These are phyloP conservation scores for Apiosordaria backusii DNA, from an alignment of 495 filamentous ascomycete genomes.

Conservation along the genomic window DNA sequence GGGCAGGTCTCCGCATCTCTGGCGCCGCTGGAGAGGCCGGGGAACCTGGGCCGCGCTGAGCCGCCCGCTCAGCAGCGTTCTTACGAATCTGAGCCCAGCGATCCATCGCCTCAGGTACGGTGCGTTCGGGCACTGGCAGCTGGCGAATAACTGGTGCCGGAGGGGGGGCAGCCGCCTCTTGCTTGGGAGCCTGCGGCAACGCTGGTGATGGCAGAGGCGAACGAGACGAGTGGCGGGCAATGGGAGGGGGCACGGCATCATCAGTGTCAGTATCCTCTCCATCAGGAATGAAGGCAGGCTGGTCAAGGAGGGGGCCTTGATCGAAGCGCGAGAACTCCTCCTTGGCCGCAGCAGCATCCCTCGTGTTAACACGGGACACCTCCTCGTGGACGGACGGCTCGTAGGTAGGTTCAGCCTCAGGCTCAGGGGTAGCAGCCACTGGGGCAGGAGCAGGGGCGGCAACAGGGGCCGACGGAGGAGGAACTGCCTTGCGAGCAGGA, in stretches of 20 bases:
- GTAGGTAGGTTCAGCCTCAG: slow-evolving; percentile 37
- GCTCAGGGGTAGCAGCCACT: slow-evolving; percentile 17
- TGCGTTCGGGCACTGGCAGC: slow-evolving; percentile 1
- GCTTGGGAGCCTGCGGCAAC: slow-evolving; percentile 16
- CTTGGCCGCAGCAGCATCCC: slow-evolving; percentile 62
- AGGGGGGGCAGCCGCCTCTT: slow-evolving; percentile 23
- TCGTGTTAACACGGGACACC: slow-evolving; percentile 58
- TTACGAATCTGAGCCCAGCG: slow-evolving; percentile 94
- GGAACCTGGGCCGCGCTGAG: slow-evolving; percentile 52
- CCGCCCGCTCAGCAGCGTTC: slow-evolving; percentile 81
- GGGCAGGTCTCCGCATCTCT: slow-evolving; percentile 21
- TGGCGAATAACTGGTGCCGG: slow-evolving; percentile 17
- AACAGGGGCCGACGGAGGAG: slow-evolving; percentile 9
- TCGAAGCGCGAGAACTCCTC: slow-evolving; percentile 80
- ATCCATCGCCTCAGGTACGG: slow-evolving; percentile 51
- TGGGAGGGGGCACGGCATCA: slow-evolving; percentile 43
- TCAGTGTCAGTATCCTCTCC: slow-evolving; percentile 53
- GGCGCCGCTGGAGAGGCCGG: slow-evolving; percentile 57
- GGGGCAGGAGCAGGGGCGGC: slow-evolving; percentile 18
- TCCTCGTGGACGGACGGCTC: slow-evolving; percentile 52
- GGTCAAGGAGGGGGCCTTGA: slow-evolving; percentile 82
- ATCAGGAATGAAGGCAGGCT: slow-evolving; percentile 78
- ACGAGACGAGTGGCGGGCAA: slow-evolving; percentile 33
- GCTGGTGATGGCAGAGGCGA: slow-evolving; percentile 25
- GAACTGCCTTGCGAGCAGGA: slow-evolving; percentile 6